Evolutionary conservation across 108 stramenopile species (phyloP).

Genomic region (Conticribra weissflogii): DNA sequence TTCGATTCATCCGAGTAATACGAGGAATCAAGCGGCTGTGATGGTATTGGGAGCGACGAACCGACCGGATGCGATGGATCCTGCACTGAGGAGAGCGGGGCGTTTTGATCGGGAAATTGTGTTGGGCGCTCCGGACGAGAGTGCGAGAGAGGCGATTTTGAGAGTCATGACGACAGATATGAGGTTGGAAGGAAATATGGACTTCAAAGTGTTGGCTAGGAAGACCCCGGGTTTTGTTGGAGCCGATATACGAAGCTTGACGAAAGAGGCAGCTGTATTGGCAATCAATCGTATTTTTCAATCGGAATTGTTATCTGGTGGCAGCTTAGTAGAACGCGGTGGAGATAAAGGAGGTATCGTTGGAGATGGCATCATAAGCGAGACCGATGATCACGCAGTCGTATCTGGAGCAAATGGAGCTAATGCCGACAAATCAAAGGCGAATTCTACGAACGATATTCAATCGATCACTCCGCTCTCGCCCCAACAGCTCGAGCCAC

Average conservation of each 20-base stretch:
- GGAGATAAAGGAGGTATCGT: not conserved
- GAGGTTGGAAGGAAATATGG: constrained; percentile 85
- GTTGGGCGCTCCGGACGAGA: constrained; percentile 95
- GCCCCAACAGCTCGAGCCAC: constrained; percentile 73
- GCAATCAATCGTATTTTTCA: constrained; percentile 96
- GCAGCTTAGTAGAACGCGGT: constrained; percentile 13
- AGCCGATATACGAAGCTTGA: constrained; percentile 94
- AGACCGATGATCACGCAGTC: not conserved
- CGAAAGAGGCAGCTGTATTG: constrained; percentile 95
- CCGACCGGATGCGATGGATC: constrained; percentile 94
- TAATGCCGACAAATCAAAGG: constrained; percentile 3
- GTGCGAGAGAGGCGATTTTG: constrained; percentile 87
- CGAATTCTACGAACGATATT: constrained; percentile 29
- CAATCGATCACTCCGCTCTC: constrained; percentile 65
- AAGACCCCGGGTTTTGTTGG: constrained; percentile 98
- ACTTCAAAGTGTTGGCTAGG: constrained; percentile 82
- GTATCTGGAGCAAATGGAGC: not conserved
- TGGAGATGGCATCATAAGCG: not conserved
- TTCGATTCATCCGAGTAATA: constrained; percentile 69
- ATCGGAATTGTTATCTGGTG: constrained; percentile 34
- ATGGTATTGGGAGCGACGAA: constrained; percentile 98
- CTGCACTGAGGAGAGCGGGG: constrained; percentile 94
- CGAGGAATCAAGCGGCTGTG: constrained; percentile 71
- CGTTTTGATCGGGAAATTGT: constrained; percentile 97
- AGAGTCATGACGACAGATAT: constrained; percentile 83